Evolutionary conservation across 306 rosid species (phyloP).

Genomic region (Luffa acutangula): DNA sequence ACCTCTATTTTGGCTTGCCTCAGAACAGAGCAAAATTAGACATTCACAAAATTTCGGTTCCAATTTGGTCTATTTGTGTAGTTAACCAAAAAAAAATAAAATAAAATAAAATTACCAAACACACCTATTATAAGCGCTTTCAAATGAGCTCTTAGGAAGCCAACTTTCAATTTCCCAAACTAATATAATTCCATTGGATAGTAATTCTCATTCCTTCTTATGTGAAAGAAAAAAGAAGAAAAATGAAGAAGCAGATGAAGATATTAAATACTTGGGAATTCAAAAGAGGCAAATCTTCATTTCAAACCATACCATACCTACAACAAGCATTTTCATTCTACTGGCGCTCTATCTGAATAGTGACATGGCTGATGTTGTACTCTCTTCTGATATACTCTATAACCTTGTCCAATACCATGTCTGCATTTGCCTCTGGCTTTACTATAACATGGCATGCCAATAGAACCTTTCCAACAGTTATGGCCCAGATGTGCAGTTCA

Average conservation of each 20-base stretch:
- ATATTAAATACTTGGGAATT: background rate
- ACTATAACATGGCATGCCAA: constrained; percentile 38
- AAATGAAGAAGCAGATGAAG: background rate
- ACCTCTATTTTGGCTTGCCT: too few species aligned
- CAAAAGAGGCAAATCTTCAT: background rate
- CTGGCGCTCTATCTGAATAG: constrained; percentile 45
- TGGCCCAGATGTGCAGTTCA: constrained; percentile 41
- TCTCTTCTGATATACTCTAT: constrained; percentile 31
- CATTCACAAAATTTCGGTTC: too few species aligned
- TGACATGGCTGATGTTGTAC: constrained; percentile 39
- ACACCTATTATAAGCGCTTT: background rate
- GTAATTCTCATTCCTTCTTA: background rate
- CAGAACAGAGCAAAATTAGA: too few species aligned
- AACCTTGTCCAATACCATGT: constrained; percentile 29
- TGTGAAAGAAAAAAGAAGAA: background rate
- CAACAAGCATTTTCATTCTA: background rate
- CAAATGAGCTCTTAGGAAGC: background rate
- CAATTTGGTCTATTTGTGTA: too few species aligned
- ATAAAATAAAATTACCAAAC: too few species aligned
- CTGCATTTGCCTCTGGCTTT: constrained; percentile 38
- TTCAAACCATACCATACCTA: background rate
- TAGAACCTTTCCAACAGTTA: constrained; percentile 38
- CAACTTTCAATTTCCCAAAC: background rate
- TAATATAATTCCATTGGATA: background rate
- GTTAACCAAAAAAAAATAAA: too few species aligned